Evolutionary conservation across 768 basidiomycete species (phyloP).

Genomic region (Kondoa malvinella): DNA sequence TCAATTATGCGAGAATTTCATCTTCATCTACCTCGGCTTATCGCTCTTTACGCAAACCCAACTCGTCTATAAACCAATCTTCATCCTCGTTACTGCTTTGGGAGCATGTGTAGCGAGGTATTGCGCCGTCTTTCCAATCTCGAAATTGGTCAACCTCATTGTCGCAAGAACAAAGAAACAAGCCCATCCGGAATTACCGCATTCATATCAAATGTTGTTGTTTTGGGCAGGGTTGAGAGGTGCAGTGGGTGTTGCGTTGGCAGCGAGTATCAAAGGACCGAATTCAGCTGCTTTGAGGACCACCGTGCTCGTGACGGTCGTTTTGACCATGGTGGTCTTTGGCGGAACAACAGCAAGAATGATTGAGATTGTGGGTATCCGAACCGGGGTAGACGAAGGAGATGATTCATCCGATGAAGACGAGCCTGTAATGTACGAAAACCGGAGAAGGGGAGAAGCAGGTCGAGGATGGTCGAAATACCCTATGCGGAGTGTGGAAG

Average conservation of each 20-base stretch:
- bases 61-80: constrained; percentile 74
- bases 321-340: constrained; percentile 81
- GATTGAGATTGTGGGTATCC: constrained; percentile 90
- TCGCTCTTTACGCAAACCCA: constrained; percentile 84
- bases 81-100: constrained; percentile 75
- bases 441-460: constrained; percentile 9
- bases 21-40: constrained; percentile 96
- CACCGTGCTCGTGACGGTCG: constrained; percentile 88
- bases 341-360: constrained; percentile 94
- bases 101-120: constrained; percentile 90
- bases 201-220: constrained; percentile 98
- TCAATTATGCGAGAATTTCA: constrained; percentile 92
- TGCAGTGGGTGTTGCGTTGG: constrained; percentile 92
- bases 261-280: constrained; percentile 83
- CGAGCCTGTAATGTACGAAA: constrained; percentile 13
- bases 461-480: constrained; percentile 21
- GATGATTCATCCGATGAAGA: constrained; percentile 43
- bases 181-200: constrained; percentile 51
- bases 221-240: constrained; percentile 97
- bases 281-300: constrained; percentile 80
- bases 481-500: constrained; percentile 21
- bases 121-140: constrained; percentile 84
- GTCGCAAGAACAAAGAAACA: constrained; percentile 74
- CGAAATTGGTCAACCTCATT: constrained; percentile 73
- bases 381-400: constrained; percentile 88